phyloP scores from a whole-genome alignment of 2,329 filamentous ascomycete species.

The Fusarium sp. region DNA sequence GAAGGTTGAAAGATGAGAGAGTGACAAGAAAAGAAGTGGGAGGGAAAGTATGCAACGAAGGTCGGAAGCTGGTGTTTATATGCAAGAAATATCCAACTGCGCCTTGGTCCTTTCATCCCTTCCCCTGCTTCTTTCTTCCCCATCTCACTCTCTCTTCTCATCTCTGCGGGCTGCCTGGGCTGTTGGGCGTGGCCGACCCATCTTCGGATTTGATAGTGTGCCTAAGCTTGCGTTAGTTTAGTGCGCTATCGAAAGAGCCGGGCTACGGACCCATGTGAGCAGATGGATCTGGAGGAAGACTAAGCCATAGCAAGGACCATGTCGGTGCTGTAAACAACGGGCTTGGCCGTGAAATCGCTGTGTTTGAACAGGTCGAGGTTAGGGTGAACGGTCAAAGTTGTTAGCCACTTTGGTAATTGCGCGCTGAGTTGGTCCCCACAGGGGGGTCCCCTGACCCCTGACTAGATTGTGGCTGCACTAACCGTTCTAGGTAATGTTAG shows the following conservation, averaged over 20 bases:
- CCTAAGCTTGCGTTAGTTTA: conserved; percentile 34
- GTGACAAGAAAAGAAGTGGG: conserved; percentile 34
- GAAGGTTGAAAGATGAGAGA: conserved; percentile 34
- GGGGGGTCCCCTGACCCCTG: conserved; percentile 25
- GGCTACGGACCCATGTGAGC: conserved; percentile 13
- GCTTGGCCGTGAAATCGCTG: conserved; percentile 19
- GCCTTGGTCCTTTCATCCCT: conserved; percentile 12
- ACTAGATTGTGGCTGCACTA: conserved; percentile 20
- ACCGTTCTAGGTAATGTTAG: conserved; percentile 5
- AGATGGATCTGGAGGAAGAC: conserved; percentile 11
- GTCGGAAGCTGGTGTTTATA: conserved; percentile 43
- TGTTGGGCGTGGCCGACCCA: conserved; percentile 24
- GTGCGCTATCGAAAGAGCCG: conserved; percentile 36
- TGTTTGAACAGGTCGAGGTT: conserved; percentile 6
- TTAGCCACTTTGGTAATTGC: conserved; percentile 23
- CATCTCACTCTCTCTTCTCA: conserved; percentile 11
- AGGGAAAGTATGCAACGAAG: background rate
- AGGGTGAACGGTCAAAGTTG: conserved; percentile 20
- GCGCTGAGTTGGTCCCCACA: conserved; percentile 3
- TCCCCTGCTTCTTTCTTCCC: conserved; percentile 21
- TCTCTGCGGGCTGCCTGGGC: conserved; percentile 17
- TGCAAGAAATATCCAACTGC: conserved; percentile 26
- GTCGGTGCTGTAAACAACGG: conserved; percentile 27
- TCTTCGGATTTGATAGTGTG: conserved; percentile 30
- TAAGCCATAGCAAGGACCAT: conserved; percentile 8